Evolutionary conservation across 331 rosid genomes (phyloP), one percentile per base, ranked within the genome.

Genomic region (Malus hybrid): DNA sequence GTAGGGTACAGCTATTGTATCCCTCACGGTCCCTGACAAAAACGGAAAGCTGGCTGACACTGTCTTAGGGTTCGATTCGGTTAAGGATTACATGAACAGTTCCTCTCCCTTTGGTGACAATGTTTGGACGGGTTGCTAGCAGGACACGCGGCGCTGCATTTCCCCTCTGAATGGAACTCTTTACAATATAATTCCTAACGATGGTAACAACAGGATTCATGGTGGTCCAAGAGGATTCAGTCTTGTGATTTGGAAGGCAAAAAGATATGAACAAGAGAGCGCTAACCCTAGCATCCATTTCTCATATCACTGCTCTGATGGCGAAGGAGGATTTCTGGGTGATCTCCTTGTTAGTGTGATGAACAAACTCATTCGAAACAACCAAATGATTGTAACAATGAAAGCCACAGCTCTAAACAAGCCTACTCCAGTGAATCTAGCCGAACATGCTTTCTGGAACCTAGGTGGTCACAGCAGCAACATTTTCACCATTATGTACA

Each of bases 171-270:
- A 60, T 60, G 65, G 65, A 60, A 24, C 18, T 2, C 52, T 7
- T 24, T 73, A 73, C 14, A 57, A 36, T 16, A 32, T 73, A 70
- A 70, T 63, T 22, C 64, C 57, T 16, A 79, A 73, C 5, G 50
- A 67, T 1, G 50, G 66, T 26, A 67, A 58, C 39, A 46, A 73
- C 66, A 79, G 11, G 74, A 73, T 24, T 24, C 33, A 60, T 60
- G 82, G 71, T 20, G 82, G 79, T 6, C 50, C 57, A 52, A 79
- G 16, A 66, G 82, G 71, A 6, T 73, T 74, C 44, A 48, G 78
- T 7, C 69, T 63, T 60, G 78, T 67, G 2, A 55, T 58, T 58
- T 79, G 78, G 82, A 29, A 66, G 10, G 82, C 33, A 30, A 46
- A 22, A 20, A n/a, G 6, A 30, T 32, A 56, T 44, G 42, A 36